Percentiles rank a stretch among this genome's conserved stretches.
These are phyloP conservation scores for Pseudozyma sp. DNA, from an alignment of 1,284 basidiomycete species.

Conservation along the genomic window DNA sequence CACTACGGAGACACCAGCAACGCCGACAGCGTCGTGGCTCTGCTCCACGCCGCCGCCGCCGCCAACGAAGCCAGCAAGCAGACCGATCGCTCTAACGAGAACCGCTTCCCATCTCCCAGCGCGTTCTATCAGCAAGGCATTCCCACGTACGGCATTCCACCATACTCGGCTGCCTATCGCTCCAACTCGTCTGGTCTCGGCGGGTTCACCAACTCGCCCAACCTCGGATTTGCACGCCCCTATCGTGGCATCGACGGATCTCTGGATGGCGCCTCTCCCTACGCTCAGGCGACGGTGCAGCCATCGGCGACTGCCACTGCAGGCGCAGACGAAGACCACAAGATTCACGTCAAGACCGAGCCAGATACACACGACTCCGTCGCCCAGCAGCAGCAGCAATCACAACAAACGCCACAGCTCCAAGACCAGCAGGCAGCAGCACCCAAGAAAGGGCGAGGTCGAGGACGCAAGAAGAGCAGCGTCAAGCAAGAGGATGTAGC, in stretches of 20 bases:
- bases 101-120: conserved; percentile 56
- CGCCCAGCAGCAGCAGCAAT: conserved; percentile 3
- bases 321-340: conserved; percentile 20
- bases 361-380: conserved; percentile 22
- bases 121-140: conserved; percentile 58
- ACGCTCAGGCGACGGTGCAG: conserved; percentile 35
- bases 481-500: conserved; percentile 22
- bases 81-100: conserved; percentile 48
- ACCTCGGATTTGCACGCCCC: conserved; percentile 44
- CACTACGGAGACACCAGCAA: conserved; percentile 55
- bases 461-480: conserved; percentile 42
- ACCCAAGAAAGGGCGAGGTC: conserved; percentile 35
- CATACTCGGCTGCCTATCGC: conserved; percentile 46
- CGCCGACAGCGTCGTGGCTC: conserved; percentile 47
- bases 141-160: conserved; percentile 51
- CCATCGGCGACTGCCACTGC: conserved; percentile 35
- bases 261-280: conserved; percentile 35
- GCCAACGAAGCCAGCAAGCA: conserved; percentile 44
- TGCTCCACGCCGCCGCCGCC: conserved; percentile 49
- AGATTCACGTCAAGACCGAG: conserved; percentile 35
- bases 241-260: conserved; percentile 40
- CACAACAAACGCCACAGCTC: background rate
- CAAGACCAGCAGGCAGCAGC: conserved; percentile 4
- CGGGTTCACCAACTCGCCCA: conserved; percentile 52
- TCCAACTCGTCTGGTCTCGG: conserved; percentile 40